Evolutionary conservation across 345 rosid genomes (phyloP), one percentile per base, ranked within the genome.

Genomic region (Reutealis trisperma): DNA sequence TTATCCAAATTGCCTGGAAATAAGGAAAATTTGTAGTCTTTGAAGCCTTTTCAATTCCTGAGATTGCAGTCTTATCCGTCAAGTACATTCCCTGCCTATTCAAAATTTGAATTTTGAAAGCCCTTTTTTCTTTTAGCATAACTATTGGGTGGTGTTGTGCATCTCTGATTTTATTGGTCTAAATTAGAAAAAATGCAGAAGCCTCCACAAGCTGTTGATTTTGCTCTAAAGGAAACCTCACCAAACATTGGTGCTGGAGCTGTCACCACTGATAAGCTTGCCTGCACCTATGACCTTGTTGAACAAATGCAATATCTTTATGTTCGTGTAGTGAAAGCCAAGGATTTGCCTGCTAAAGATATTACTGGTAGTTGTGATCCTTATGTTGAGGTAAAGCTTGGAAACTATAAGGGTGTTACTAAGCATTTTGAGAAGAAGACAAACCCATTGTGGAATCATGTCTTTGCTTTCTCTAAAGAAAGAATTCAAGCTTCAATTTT

Each of bases 201-300:
- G 80, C 80, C 70, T 12, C 80, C 80, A 9, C 80, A 72, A 49
- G 13, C 74, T 25, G 70, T 72, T 7, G 84, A 81, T 34, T 81
- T 81, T 68, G 80, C 84, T 59, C 84, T 81, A 5, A 81, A 81
- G 77, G 84, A 81, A 80, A 81, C 84, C 71, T 76, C 84, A 18
- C 84, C 84, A 14, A 81, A 81, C 51, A 81, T 81, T 42, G 80
- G 84, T 67, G 80, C 75, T 22, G 84, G 73, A 42, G 77, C 84
- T 68, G 24, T 68, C 30, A 54, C 80, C 21, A 60, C 51, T 1
- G 80, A 81, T 69, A 81, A 81, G 67, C 77, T 76, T 9, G n/a
- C 84, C 75, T 81, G 80, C 77, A 73, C 84, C 65, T 81, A 81
- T 77, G 84, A 81, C 57, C 80, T 81, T 41, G 84, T 81, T 27